phyloP scores from a whole-genome alignment of 2,329 filamentous ascomycete genomes.

The Aspergillus sojae region DNA sequence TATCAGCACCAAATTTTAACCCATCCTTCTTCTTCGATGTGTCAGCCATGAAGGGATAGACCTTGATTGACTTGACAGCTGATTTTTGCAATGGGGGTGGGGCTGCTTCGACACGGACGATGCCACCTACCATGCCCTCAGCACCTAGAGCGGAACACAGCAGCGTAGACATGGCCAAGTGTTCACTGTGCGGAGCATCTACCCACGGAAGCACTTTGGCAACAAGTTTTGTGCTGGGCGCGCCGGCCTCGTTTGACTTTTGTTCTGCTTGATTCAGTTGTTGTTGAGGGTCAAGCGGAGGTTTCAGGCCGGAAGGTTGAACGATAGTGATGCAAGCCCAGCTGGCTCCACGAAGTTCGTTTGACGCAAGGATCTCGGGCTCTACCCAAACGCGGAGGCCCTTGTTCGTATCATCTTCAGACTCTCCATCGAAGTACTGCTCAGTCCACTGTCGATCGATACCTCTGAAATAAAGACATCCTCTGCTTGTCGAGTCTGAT shows the following conservation, averaged over 20 bases:
- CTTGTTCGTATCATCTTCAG: constrained; percentile 55
- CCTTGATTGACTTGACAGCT: constrained; percentile 68
- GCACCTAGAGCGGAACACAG: constrained; percentile 75
- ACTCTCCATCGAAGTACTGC: constrained; percentile 77
- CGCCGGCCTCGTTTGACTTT: constrained; percentile 58
- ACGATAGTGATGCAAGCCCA: constrained; percentile 87
- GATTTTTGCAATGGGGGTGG: constrained; percentile 70
- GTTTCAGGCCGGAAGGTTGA: constrained; percentile 74
- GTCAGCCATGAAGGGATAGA: constrained; percentile 74
- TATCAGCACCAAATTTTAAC: constrained; percentile 85
- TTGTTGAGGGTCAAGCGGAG: constrained; percentile 68
- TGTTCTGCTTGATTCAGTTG: constrained; percentile 69
- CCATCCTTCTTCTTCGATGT: constrained; percentile 62
- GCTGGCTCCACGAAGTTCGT: constrained; percentile 72
- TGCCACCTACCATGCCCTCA: constrained; percentile 75
- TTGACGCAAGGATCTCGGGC: constrained; percentile 70
- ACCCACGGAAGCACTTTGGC: constrained; percentile 79
- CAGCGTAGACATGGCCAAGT: constrained; percentile 75
- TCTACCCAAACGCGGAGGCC: constrained; percentile 83
- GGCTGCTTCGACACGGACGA: constrained; percentile 85
- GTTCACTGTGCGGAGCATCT: constrained; percentile 79
- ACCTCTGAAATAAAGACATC: constrained; percentile 72
- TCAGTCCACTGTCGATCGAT: constrained; percentile 70
- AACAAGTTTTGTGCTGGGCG: constrained; percentile 68
- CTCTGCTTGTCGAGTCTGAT: constrained; percentile 62